Conservation (phyloP, 768 basidiomycete genomes). For the Gymnopilus junonius region DNA sequence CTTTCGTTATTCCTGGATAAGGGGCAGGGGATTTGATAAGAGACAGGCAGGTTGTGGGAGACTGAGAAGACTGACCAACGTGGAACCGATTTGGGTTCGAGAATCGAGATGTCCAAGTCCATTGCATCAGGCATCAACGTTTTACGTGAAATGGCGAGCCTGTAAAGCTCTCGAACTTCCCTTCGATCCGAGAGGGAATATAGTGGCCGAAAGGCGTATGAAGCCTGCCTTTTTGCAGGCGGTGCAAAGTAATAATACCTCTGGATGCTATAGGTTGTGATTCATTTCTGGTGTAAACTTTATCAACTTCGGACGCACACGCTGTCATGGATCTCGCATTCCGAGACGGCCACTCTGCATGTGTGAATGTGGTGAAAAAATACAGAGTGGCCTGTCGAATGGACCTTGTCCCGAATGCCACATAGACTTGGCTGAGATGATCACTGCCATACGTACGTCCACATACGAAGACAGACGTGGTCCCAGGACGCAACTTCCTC, state of each 20-base stretch:
- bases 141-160: conserved; percentile 18
- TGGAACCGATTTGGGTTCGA: conserved; percentile 8
- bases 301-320: conserved; percentile 19
- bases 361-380: conserved; percentile 14
- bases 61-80: conserved; percentile 7
- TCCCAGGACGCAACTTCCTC: conserved; percentile 17
- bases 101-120: conserved; percentile 13
- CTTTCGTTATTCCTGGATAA: neutral
- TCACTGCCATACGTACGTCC: conserved; percentile 19
- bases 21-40: conserved; percentile 13
- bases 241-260: conserved; percentile 4
- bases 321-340: conserved; percentile 19
- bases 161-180: conserved; percentile 11
- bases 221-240: conserved; percentile 12
- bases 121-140: conserved; percentile 17
- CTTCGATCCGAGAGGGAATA: conserved; percentile 20
- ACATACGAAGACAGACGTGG: conserved; percentile 13
- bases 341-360: conserved; percentile 9
- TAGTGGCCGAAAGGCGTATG: conserved; percentile 16
- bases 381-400: neutral
- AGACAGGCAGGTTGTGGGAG: conserved; percentile 15
- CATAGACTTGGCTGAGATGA: conserved; percentile 6
- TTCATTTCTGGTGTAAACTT: conserved; percentile 19
- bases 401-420: conserved; percentile 16
- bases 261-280: conserved; percentile 7